Base-by-base conservation (phyloP, 2,329 filamentous ascomycete genomes). In the Coniochaeta ligniaria region DNA sequence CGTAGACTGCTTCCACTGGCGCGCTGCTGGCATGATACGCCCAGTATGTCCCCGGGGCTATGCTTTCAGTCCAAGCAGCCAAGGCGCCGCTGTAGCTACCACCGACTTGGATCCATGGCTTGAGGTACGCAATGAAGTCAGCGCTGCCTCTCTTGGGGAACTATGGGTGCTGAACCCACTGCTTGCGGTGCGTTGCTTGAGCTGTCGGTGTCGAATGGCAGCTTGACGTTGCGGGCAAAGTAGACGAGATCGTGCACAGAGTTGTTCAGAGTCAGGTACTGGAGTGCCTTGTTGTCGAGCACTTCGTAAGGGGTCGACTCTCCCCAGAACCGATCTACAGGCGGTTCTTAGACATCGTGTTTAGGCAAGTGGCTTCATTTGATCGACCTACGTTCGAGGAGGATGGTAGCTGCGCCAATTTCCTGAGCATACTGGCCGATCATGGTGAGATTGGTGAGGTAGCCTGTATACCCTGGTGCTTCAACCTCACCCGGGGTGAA, bases 51-150 rank as follows among this genome's bases (percentile, higher is more conserved):
- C 80, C 83, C 0, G 82, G 81, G 1, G 76, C 71, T 2, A 79
- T 62, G 64, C 78, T 78, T 38, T 80, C 79, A 2, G 77, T 82
- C 82, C 83, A 85, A 0, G 81, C 83, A 1, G 81, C 69, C 17
- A 86, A 71, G 6, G 82, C 80, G 45, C 83, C 83, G 35, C 76
- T 78, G 67, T 86, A 86, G 0, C 80, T 84, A 31, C 82, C 83
- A 16, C 83, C 83, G 7, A 75, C 73, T 55, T 81, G 73, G 6
- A 86, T 75, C 83, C 83, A 86, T 2, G 84, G 83, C 68, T 78
- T 31, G 14, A 55, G 16, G 3, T 3, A 14, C 35, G 28, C 26
- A 9, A n/a, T 36, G 20, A 56, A 14, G 41, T 52, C 47, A 52
- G 47, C 6, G 17, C 16, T 31, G 22, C 2, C 20, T 47, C 43